These are phyloP conservation scores for Moesziomyces sp. DNA, from an alignment of 1,284 basidiomycete genomes.

Conservation along the genomic window DNA sequence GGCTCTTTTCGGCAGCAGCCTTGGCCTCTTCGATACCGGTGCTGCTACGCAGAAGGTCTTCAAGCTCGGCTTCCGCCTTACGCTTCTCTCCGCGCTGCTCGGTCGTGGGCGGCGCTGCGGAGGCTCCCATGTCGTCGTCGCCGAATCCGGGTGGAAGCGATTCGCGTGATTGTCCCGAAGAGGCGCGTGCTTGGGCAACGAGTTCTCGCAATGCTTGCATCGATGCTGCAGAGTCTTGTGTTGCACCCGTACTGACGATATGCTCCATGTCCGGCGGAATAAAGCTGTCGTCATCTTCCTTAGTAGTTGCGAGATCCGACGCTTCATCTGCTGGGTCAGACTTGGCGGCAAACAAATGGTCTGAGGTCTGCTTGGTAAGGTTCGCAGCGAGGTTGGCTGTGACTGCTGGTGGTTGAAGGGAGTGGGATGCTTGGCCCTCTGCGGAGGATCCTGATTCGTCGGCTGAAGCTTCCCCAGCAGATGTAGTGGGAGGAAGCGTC, in stretches of 20 bases:
- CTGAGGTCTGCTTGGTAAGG: too few species aligned
- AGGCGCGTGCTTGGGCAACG: conserved; percentile 36
- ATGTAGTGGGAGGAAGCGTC: too few species aligned
- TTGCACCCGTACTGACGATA: conserved; percentile 39
- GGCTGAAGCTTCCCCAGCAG: too few species aligned
- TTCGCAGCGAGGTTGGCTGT: not conserved
- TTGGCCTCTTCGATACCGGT: conserved; percentile 33
- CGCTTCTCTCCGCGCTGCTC: conserved; percentile 24
- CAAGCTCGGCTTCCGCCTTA: conserved; percentile 41
- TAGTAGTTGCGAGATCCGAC: not conserved
- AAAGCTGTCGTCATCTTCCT: conserved; percentile 24
- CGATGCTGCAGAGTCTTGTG: conserved; percentile 29
- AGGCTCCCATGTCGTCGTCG: conserved; percentile 13
- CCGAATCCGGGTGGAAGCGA: conserved; percentile 41
- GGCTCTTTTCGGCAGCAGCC: conserved; percentile 31
- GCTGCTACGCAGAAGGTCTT: conserved; percentile 14
- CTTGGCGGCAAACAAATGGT: too few species aligned
- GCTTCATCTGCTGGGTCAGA: too few species aligned
- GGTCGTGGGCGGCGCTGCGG: conserved; percentile 1
- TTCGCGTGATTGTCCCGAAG: conserved; percentile 34
- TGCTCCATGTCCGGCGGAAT: conserved; percentile 43
- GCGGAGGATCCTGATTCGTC: too few species aligned
- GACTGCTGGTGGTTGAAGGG: not conserved
- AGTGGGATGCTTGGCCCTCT: too few species aligned
- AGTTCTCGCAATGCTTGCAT: conserved; percentile 44